Evolutionary conservation across 768 basidiomycete species (phyloP).

Genomic region (Leccinum subgranulosum): DNA sequence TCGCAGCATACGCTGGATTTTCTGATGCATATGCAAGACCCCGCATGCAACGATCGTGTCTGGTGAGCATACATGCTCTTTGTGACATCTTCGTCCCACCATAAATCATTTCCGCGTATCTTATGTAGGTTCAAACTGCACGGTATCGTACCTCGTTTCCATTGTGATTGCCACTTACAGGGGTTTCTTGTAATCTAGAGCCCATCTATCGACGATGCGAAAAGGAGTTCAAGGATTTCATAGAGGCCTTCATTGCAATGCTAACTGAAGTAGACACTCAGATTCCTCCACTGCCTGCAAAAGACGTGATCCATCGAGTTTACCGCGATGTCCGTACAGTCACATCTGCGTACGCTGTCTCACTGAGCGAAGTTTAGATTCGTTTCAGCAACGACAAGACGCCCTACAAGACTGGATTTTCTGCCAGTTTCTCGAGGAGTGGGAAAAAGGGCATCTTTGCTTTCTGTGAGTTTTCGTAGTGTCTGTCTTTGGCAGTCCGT

Average conservation of each 20-base stretch:
- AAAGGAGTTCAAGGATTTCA: conserved; percentile 85
- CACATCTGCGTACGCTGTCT: neutral
- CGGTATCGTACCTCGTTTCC: conserved; percentile 37
- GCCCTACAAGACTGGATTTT: conserved; percentile 84
- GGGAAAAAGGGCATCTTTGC: conserved; percentile 92
- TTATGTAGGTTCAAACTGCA: conserved; percentile 77
- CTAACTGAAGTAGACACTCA: conserved; percentile 75
- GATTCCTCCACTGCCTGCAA: conserved; percentile 84
- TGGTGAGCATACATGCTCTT: conserved; percentile 46
- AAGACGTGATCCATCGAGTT: conserved; percentile 89
- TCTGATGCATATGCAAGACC: conserved; percentile 62
- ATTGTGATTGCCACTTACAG: neutral
- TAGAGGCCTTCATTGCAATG: conserved; percentile 65
- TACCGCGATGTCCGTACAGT: conserved; percentile 70
- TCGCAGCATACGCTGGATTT: conserved; percentile 86
- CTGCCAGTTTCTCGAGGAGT: conserved; percentile 82
- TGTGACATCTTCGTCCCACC: neutral
- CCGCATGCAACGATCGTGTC: conserved; percentile 78
- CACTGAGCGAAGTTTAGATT: conserved; percentile 42
- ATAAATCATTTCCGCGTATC: neutral
- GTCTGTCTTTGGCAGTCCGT: neutral
- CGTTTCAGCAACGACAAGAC: conserved; percentile 95
- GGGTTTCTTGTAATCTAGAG: conserved; percentile 13
- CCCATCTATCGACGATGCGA: conserved; percentile 53
- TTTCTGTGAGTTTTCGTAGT: conserved; percentile 52